Evolutionary conservation across 768 basidiomycete genomes (phyloP).

Genomic region (Chalciporus pseudorubinellus): DNA sequence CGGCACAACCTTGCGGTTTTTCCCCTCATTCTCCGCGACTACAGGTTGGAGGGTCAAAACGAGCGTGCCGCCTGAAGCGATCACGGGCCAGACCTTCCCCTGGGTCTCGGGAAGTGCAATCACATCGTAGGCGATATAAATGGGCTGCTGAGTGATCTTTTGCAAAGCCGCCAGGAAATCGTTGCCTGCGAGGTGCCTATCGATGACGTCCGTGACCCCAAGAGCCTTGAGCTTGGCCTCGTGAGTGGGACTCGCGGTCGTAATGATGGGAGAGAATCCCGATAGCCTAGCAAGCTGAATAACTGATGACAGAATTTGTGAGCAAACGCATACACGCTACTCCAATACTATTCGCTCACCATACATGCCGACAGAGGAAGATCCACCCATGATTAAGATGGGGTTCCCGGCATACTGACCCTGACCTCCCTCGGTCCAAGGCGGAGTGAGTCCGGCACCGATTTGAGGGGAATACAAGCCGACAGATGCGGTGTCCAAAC

Average conservation of each 20-base stretch:
- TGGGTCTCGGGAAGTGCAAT: constrained; percentile 37
- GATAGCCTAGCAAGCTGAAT: constrained; percentile 41
- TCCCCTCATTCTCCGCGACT: constrained; percentile 23
- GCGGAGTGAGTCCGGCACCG: constrained; percentile 39
- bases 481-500: constrained; percentile 43
- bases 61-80: constrained; percentile 36
- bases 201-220: constrained; percentile 42
- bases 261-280: constrained; percentile 42
- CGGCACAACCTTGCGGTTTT: constrained; percentile 15
- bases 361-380: constrained; percentile 47
- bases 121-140: constrained; percentile 30
- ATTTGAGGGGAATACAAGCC: constrained; percentile 43
- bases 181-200: constrained; percentile 22
- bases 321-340: neutral
- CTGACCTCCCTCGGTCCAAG: constrained; percentile 31
- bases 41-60: constrained; percentile 24
- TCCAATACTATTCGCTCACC: constrained; percentile 27
- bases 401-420: constrained; percentile 41
- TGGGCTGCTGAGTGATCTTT: constrained; percentile 23
- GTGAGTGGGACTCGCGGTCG: constrained; percentile 35
- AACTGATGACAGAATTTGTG: constrained; percentile 17
- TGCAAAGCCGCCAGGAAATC: constrained; percentile 20
- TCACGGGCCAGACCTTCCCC: constrained; percentile 27
- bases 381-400: constrained; percentile 48
- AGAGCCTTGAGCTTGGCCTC: constrained; percentile 32